Evolutionary conservation across 306 rosid species (phyloP).

Genomic region (Begonia masoniana): DNA sequence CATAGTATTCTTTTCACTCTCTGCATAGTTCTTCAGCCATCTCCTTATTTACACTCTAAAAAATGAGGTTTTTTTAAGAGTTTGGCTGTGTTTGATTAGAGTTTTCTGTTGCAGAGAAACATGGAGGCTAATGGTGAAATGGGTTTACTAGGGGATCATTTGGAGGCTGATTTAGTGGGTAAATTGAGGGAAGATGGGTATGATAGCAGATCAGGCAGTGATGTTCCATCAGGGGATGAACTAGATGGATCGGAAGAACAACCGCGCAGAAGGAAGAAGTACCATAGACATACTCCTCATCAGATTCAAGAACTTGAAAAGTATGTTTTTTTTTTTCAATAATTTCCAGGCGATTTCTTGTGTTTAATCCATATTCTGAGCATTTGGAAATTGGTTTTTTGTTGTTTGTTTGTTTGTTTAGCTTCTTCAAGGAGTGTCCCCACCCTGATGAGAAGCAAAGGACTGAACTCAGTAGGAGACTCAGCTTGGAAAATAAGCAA

Average conservation of each 20-base stretch:
- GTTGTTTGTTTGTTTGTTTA: constrained; percentile 21
- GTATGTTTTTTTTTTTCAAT: constrained; percentile 25
- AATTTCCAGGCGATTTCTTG: constrained; percentile 7
- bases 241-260: constrained; percentile 47
- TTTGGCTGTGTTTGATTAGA: constrained; percentile 3
- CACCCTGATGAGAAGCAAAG: constrained; percentile 98
- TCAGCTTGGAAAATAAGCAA: constrained; percentile 65
- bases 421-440: constrained; percentile 77
- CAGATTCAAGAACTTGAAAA: constrained; percentile 81
- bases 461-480: constrained; percentile 55
- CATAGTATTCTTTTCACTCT: constrained; percentile 1
- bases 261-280: constrained; percentile 53
- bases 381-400: constrained; percentile 2
- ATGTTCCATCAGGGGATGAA: constrained; percentile 67
- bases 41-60: too few species aligned
- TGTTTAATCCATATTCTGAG: background rate
- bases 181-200: constrained; percentile 60
- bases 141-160: constrained; percentile 42
- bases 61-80: too few species aligned
- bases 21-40: background rate
- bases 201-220: constrained; percentile 87
- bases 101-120: constrained; percentile 31
- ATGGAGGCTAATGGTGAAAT: constrained; percentile 56
- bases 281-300: constrained; percentile 73
- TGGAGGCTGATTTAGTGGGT: constrained; percentile 35